Evolutionary conservation across 2,329 filamentous ascomycete genomes (phyloP).

Genomic region (Davidsoniella virescens): DNA sequence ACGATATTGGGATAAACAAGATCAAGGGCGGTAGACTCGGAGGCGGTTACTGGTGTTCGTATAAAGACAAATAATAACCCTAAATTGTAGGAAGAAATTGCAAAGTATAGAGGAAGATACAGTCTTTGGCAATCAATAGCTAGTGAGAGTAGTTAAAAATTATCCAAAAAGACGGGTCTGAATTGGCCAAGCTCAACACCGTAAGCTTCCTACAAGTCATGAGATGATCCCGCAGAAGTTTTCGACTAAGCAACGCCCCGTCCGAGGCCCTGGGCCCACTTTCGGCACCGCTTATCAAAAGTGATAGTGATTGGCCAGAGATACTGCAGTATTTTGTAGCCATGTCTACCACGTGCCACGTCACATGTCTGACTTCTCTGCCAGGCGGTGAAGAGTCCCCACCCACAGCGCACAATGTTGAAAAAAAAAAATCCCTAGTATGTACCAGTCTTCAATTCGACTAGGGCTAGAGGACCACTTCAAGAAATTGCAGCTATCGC

Average conservation of each 20-base stretch:
- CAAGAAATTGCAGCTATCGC: constrained; percentile 13
- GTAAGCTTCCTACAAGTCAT: constrained; percentile 5
- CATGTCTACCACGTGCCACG: constrained; percentile 8
- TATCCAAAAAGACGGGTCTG: neutral
- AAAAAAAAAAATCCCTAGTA: constrained; percentile 11
- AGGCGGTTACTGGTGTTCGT: neutral
- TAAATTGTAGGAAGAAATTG: neutral
- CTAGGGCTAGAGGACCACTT: constrained; percentile 15
- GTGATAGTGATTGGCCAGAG: constrained; percentile 6
- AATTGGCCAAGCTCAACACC: constrained; percentile 1
- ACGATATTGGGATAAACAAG: neutral
- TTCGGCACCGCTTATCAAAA: constrained; percentile 1
- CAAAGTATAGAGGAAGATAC: too few relatives aligned
- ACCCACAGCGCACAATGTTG: constrained; percentile 12
- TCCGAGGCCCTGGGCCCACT: constrained; percentile 3
- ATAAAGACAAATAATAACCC: neutral
- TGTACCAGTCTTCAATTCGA: constrained; percentile 13
- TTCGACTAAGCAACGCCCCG: neutral
- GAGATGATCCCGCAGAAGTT: constrained; percentile 7
- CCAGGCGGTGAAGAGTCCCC: constrained; percentile 9
- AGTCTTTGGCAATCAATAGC: neutral
- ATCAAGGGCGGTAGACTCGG: neutral
- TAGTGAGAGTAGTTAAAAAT: neutral
- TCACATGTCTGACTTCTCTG: constrained; percentile 4
- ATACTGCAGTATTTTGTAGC: constrained; percentile 1